These are phyloP conservation scores for Gaultheria prostrata DNA, from an alignment of 148 eudicot genomes.

Conservation along the genomic window DNA sequence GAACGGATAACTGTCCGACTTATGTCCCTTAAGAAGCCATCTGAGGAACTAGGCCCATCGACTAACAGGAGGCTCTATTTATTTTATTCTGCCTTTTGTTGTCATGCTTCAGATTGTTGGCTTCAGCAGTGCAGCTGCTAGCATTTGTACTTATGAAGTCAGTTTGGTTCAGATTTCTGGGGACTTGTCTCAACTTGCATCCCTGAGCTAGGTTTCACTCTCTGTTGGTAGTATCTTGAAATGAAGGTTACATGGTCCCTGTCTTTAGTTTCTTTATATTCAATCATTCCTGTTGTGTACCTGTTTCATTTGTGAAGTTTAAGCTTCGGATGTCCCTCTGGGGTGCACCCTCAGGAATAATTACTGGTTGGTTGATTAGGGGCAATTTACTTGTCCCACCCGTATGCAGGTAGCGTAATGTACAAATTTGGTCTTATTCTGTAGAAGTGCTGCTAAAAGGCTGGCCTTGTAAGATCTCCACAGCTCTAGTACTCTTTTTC, in stretches of 20 bases:
- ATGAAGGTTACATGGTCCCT: neutral
- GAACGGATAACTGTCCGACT: neutral
- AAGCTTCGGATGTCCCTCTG: neutral
- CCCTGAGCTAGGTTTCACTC: neutral
- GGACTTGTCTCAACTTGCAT: constrained; percentile 1
- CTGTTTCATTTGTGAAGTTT: neutral
- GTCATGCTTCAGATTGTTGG: neutral
- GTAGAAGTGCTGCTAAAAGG: neutral
- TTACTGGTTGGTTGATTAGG: neutral
- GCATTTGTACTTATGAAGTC: neutral
- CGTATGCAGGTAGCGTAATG: neutral
- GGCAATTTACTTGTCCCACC: neutral
- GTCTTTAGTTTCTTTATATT: neutral
- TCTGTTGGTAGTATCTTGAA: neutral
- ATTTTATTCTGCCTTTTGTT: neutral
- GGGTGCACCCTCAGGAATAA: neutral
- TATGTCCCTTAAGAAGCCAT: neutral
- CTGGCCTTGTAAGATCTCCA: neutral
- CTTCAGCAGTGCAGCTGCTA: neutral
- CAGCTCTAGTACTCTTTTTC: neutral
- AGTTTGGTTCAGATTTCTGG: neutral
- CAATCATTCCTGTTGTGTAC: neutral
- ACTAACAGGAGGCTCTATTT: neutral
- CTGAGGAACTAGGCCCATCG: neutral
- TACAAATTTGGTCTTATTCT: neutral